Evolutionary conservation across 371 early-diverging fungal species (phyloP).

Genomic region (Haplosporangium sp.): DNA sequence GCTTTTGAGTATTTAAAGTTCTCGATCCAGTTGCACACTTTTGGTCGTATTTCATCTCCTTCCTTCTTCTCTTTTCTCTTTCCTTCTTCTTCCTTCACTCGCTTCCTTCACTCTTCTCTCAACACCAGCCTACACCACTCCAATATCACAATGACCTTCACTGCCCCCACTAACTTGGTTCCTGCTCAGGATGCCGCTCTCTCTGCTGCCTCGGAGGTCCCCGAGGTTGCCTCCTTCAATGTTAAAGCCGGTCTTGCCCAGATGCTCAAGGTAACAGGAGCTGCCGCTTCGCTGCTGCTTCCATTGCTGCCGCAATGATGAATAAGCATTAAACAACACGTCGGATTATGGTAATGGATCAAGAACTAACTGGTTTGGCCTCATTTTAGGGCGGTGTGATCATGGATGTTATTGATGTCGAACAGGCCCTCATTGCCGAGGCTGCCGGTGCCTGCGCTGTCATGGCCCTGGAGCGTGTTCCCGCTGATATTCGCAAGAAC

Average conservation of each 20-base stretch:
- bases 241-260: constrained; percentile 97
- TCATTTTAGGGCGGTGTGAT: constrained; percentile 91
- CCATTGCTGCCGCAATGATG: background rate
- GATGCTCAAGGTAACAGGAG: constrained; percentile 90
- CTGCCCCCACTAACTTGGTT: constrained; percentile 78
- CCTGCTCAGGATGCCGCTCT: constrained; percentile 58
- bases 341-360: background rate
- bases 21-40: background rate
- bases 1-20: background rate
- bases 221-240: constrained; percentile 63
- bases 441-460: constrained; percentile 98
- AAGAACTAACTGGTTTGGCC: too few species aligned
- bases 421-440: constrained; percentile 98
- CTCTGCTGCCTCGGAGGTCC: constrained; percentile 55
- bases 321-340: background rate
- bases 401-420: constrained; percentile 98
- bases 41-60: background rate
- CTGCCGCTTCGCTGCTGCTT: background rate
- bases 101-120: constrained; percentile 8
- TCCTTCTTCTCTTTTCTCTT: constrained; percentile 5
- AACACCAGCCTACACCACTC: background rate
- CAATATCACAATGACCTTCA: constrained; percentile 53
- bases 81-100: constrained; percentile 10
- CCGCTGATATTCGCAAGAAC: constrained; percentile 97
- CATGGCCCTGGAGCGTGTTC: constrained; percentile 98